Evolutionary conservation across 2,329 filamentous ascomycete genomes (phyloP).

Genomic region (Paecilomyces sp.): DNA sequence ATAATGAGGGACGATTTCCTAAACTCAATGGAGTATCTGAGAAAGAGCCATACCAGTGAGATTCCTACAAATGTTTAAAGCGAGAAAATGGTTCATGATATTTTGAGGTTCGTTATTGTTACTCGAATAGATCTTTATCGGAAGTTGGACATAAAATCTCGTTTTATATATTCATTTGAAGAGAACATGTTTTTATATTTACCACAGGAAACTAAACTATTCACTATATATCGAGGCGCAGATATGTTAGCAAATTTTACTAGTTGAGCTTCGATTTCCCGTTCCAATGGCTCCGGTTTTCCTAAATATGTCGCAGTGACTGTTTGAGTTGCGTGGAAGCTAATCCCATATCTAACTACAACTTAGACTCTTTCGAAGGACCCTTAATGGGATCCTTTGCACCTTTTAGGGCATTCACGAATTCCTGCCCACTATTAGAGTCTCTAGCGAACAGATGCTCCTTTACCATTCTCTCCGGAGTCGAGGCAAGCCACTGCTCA

Average conservation of each 20-base stretch:
- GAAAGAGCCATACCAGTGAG: neutral
- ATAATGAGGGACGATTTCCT: conserved; percentile 28
- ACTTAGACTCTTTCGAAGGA: neutral
- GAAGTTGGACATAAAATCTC: too few species aligned
- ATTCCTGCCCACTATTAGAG: conserved; percentile 53
- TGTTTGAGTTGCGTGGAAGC: too few species aligned
- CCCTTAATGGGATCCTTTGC: conserved; percentile 36
- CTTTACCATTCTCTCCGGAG: conserved; percentile 57
- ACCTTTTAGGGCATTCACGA: conserved; percentile 55
- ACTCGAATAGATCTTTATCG: neutral
- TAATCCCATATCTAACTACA: neutral
- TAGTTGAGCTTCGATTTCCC: neutral
- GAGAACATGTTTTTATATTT: neutral
- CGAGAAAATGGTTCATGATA: neutral
- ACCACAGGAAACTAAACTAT: neutral
- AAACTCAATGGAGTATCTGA: conserved; percentile 13
- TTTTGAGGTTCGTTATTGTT: neutral
- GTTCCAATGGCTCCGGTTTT: neutral
- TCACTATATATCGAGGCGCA: neutral
- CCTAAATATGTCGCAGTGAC: too few species aligned
- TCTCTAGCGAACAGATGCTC: conserved; percentile 62
- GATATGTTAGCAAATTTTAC: neutral
- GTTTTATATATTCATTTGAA: neutral
- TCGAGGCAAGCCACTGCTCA: conserved; percentile 70
- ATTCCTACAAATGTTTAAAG: neutral